Percentiles rank a stretch among this genome's conserved stretches.
phyloP scores from a whole-genome alignment of 2,329 filamentous ascomycete genomes.

The Fusarium sp. region DNA sequence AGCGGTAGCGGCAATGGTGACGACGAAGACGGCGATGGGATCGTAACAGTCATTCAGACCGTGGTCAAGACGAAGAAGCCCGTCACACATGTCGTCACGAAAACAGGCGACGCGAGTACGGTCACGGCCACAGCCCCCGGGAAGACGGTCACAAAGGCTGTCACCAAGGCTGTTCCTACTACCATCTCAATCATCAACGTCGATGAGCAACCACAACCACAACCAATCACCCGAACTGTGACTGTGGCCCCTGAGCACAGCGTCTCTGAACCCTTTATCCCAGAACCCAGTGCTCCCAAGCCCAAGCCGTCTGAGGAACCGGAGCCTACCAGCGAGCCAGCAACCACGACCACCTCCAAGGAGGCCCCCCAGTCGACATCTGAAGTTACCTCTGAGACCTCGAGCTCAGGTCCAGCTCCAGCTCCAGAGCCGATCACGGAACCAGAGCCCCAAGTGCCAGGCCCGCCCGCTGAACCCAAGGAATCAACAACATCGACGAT shows the following conservation, averaged over 20 bases:
- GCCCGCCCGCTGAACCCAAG: slow-evolving; percentile 14
- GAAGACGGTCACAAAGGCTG: slow-evolving; percentile 42
- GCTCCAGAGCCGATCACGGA: slow-evolving; percentile 15
- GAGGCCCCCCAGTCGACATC: slow-evolving; percentile 1
- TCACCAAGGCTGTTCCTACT: slow-evolving; percentile 44
- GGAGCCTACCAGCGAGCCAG: not conserved
- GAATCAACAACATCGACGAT: not conserved
- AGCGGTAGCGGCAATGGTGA: slow-evolving; percentile 19
- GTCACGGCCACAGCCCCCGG: slow-evolving; percentile 43
- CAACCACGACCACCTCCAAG: not conserved
- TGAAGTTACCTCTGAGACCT: slow-evolving; percentile 1
- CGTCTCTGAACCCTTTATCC: slow-evolving; percentile 40
- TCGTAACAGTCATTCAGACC: slow-evolving; percentile 52
- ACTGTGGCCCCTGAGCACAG: slow-evolving; percentile 43
- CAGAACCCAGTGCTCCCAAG: slow-evolving; percentile 21
- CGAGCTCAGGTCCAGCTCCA: slow-evolving; percentile 12
- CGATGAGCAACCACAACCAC: slow-evolving; percentile 16
- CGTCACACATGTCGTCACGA: slow-evolving; percentile 44
- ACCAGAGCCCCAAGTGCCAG: slow-evolving; percentile 11
- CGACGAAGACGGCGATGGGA: slow-evolving; percentile 30
- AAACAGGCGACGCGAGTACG: slow-evolving; percentile 43
- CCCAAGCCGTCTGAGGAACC: slow-evolving; percentile 17
- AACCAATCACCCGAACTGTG: slow-evolving; percentile 40
- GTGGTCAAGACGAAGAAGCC: slow-evolving; percentile 46
- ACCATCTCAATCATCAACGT: slow-evolving; percentile 50